Evolutionary conservation across 176 grass and related monocot species (phyloP), one percentile per base, ranked within the genome.

Genomic region (Calamus simplicifolius): DNA sequence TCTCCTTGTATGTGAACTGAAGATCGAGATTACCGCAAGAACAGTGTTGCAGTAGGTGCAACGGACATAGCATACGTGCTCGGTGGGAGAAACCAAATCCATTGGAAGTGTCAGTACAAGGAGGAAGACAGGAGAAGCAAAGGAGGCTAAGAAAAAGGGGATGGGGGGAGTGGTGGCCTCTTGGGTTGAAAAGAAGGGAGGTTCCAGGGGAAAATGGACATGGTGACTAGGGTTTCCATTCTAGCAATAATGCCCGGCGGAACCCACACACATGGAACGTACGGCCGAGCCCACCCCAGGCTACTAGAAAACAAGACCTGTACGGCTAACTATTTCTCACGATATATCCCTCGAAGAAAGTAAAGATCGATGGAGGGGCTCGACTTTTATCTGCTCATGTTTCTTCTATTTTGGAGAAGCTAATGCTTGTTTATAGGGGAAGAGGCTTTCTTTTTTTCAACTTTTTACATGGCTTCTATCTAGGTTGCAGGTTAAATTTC

Each of bases 11-110:
- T 43, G 35, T 43, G 35, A 43, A 43, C 35, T 70, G 77, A 84
- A 64, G 85, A n/a, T n/a, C n/a, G n/a, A 97, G 81, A 80, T 87
- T 88, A 97, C 93, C 81, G 78, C 79, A 66, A 98, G 93, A 55
- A 88, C 81, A 56, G 81, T 82, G 63, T 78, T 92, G 78, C 93
- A 98, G 82, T 82, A 98, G 69, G 81, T 84, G 87, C 93, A 98
- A 80, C 83, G 75, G n/a, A 97, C 83, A 69, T 82, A 92, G 81
- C 87, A 80, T 52, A 92, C 65, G 66, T 85, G 84, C 75, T 92
- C 93, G 54, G 84, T 75, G 62, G 76, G 87, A 63, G 93, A 59
- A 31, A 81, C 81, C 56, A 80, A 70, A 60, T 98, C 94, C 94
- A 98, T 96, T 58, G 58, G 17, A 12, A 59, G 50, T 16, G 25